Conservation (phyloP, 73 alveolate genomes). For the Blepharisma stoltei region DNA sequence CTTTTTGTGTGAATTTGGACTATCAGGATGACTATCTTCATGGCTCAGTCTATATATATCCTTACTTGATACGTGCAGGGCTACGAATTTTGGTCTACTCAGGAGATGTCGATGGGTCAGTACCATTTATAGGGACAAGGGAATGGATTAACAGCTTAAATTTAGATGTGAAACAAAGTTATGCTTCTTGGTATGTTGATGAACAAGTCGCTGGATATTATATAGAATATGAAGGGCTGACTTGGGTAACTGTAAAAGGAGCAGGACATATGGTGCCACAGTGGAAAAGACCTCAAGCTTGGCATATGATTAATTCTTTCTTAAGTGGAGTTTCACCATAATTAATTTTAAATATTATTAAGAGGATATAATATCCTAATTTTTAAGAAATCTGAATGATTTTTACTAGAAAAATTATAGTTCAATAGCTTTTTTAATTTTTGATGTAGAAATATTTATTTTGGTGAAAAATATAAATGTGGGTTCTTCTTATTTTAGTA, state of each 20-base stretch:
- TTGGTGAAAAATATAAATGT: too few species aligned
- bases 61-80: not conserved
- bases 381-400: too few species aligned
- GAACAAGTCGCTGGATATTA: conserved; percentile 43
- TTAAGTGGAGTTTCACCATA: not conserved
- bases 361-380: too few species aligned
- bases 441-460: too few species aligned
- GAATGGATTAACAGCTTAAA: conserved; percentile 42
- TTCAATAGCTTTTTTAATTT: too few species aligned
- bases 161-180: conserved; percentile 39
- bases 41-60: not conserved
- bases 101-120: conserved; percentile 68
- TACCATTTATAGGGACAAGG: conserved; percentile 61
- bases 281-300: not conserved
- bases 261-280: conserved; percentile 93
- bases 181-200: conserved; percentile 41
- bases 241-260: conserved; percentile 57
- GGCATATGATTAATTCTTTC: not conserved
- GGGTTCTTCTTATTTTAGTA: too few species aligned
- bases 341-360: not conserved
- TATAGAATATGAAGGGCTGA: conserved; percentile 46
- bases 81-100: conserved; percentile 35
- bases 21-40: not conserved
- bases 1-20: not conserved
- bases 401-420: too few species aligned